Conservation (phyloP, 2,329 filamentous ascomycete genomes). For the Cadophora malorum region DNA sequence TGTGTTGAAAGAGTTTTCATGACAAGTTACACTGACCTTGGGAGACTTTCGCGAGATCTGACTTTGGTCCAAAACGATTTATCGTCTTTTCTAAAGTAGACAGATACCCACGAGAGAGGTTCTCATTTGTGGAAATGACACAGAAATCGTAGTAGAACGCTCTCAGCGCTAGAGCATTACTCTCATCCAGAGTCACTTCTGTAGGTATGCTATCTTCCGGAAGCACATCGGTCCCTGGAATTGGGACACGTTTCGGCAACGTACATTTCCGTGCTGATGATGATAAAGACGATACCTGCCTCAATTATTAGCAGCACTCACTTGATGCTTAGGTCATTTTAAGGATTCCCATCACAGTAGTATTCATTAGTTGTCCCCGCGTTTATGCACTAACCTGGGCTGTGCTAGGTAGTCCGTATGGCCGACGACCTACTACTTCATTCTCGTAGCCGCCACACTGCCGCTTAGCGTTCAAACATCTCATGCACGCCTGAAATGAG, state of each 20-base stretch:
- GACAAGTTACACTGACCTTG: constrained; percentile 13
- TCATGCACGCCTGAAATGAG: constrained; percentile 34
- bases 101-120: constrained; percentile 36
- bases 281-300: neutral
- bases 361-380: neutral
- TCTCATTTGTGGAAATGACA: constrained; percentile 30
- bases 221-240: constrained; percentile 33
- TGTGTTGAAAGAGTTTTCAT: neutral
- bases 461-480: constrained; percentile 35
- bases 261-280: constrained; percentile 37
- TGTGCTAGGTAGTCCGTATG: constrained; percentile 4
- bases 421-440: constrained; percentile 17
- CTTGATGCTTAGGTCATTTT: too few relatives aligned
- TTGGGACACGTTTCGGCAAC: constrained; percentile 32
- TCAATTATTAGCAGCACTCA: neutral
- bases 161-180: constrained; percentile 29
- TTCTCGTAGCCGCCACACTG: constrained; percentile 34
- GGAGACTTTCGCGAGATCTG: constrained; percentile 37
- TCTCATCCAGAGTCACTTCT: constrained; percentile 31
- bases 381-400: neutral
- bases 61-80: constrained; percentile 29
- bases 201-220: constrained; percentile 33
- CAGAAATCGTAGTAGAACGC: constrained; percentile 41
- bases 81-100: constrained; percentile 32
- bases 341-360: too few relatives aligned